Conservation (phyloP, 129 eudicot genomes). For the Tagetes erecta region DNA sequence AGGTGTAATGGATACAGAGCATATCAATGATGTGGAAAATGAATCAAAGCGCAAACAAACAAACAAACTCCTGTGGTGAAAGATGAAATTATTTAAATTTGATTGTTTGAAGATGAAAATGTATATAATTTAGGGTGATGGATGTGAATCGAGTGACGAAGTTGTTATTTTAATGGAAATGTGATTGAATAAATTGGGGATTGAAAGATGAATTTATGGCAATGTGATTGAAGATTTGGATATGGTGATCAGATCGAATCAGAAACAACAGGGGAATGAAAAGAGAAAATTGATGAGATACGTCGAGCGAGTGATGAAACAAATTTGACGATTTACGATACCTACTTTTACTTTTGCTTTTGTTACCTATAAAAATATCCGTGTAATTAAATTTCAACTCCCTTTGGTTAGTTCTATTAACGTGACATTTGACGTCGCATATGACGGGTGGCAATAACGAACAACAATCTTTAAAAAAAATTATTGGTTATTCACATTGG, state of each 20-base stretch:
- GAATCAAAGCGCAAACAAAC: conserved; percentile 9
- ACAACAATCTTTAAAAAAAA: no score
- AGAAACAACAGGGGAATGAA: background rate
- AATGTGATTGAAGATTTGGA: conserved; percentile 24
- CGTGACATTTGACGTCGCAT: no score
- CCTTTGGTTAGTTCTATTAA: no score
- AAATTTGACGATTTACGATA: no score
- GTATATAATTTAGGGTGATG: background rate
- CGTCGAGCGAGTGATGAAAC: no score
- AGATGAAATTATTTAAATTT: background rate
- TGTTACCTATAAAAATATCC: no score
- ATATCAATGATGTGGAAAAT: conserved; percentile 16
- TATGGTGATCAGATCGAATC: background rate
- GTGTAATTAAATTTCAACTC: no score
- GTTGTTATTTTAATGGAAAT: background rate
- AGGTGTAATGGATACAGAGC: conserved; percentile 10
- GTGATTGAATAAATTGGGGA: background rate
- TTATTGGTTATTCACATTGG: no score
- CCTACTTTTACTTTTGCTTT: no score
- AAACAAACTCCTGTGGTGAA: background rate
- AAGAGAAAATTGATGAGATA: background rate
- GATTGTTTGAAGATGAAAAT: background rate
- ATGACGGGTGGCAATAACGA: no score
- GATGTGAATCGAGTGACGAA: background rate
- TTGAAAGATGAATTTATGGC: background rate